A percentile compares a stretch with the other conserved stretches of the same genome.
phyloP scores from a whole-genome alignment of 2,329 filamentous ascomycete species.

The Cercospora canescens region DNA sequence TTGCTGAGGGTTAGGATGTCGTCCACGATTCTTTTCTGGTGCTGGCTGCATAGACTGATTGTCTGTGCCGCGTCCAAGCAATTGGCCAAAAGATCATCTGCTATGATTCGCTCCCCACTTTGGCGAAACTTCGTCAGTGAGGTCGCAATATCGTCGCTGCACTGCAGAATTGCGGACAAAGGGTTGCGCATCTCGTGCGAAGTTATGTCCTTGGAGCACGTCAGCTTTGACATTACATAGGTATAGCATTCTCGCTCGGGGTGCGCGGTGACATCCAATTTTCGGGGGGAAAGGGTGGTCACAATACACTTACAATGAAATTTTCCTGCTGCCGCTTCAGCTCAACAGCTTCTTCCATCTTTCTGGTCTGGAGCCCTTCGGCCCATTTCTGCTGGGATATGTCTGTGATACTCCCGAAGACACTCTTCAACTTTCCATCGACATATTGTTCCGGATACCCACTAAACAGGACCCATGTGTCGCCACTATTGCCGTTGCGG shows the following conservation, averaged over 20 bases:
- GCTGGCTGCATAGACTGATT: conserved; percentile 74
- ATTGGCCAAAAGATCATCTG: conserved; percentile 53
- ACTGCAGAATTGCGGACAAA: conserved; percentile 72
- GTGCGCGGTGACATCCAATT: background rate
- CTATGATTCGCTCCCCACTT: conserved; percentile 39
- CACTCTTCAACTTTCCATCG: conserved; percentile 66
- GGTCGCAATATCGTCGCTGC: conserved; percentile 69
- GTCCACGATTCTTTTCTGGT: conserved; percentile 78
- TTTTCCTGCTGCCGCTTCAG: conserved; percentile 70
- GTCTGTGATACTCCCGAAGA: conserved; percentile 80
- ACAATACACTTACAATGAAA: conserved; percentile 9
- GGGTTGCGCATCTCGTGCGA: conserved; percentile 64
- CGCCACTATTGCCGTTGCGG: conserved; percentile 59
- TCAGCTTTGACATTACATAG: background rate
- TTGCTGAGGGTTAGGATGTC: conserved; percentile 74
- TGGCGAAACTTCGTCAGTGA: conserved; percentile 48
- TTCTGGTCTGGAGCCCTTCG: conserved; percentile 74
- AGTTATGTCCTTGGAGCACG: conserved; percentile 35
- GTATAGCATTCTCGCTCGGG: background rate
- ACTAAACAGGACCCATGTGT: conserved; percentile 77
- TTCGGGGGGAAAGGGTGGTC: too few relatives aligned
- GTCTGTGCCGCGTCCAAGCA: conserved; percentile 75
- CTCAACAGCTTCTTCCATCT: conserved; percentile 78
- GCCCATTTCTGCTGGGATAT: conserved; percentile 85
- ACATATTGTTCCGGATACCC: conserved; percentile 71